Evolutionary conservation across 805 yeast species (phyloP), one percentile per base, ranked within the genome.

Genomic region (Lipomyces sp.): DNA sequence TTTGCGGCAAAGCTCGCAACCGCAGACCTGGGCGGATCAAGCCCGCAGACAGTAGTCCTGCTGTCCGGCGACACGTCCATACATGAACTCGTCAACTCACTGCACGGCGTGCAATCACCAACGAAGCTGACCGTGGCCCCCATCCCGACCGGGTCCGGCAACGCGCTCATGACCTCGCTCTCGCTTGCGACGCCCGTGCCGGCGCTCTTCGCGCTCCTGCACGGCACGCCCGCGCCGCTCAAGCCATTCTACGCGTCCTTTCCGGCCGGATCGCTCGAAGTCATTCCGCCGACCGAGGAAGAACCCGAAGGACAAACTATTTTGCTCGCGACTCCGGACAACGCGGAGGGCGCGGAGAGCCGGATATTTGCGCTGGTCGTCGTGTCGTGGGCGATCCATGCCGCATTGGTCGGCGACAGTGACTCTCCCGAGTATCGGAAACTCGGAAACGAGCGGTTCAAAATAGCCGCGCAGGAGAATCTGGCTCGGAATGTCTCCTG

Each of bases 61-160:
- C 66, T 90, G 7, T 84, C 95, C 34, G 97, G 97, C 1, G 97
- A 90, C 63, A 89, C 96, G 0, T 82, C 95, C 1, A 70, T 87
- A 4, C 80, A 77, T 43, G 97, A 90, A 65, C 79, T 90, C 44
- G 60, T 87, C 48, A 89, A 89, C 63, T 71, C 66, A 18, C 64
- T 76, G 24, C 62, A 55, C 11, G 57, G 61, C 2, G 19, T 19
- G 2, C 19, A 38, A 2, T 32, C n/a, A 8, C 11, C 48, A 3
- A 16, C 29, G 18, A 34, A 37, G 16, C 29, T 47, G 26, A 24
- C 21, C 8, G 51, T 70, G 4, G 57, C 51, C 8, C 51, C 72
- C 16, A 65, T 90, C 14, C 95, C 96, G 0, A 73, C 81, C 52
- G 97, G 97, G 1, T 84, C 95, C 0, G 97, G 95, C 0, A 90